Base-by-base conservation (phyloP, 2,329 filamentous ascomycete genomes). In the Penicillium sp. region DNA sequence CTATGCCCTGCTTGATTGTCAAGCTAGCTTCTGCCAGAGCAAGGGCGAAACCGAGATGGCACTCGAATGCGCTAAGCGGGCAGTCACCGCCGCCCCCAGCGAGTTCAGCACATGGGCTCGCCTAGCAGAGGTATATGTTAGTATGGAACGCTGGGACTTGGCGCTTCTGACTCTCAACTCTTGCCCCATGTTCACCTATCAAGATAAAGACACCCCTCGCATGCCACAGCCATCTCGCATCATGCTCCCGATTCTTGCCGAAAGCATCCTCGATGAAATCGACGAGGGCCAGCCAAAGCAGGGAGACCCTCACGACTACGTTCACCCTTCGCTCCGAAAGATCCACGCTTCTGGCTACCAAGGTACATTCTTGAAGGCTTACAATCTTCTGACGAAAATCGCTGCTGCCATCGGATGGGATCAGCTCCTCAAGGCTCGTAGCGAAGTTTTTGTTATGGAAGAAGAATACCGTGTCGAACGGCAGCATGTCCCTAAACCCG, bases 111-210 rank as follows among this genome's bases (percentile, higher is more conserved):
- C 93, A 0, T 99, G 93, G 93, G 92, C 93, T 49, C 81, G 91
- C 49, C 73, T 99, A 55, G 91, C 91, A 2, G 89, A 97, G 67
- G 87, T 97, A 28, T 99, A 99, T 61, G 88, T 97, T 47, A 82
- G 86, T 41, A 82, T 95, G 72, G 93, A 99, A 68, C 89, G 95
- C 66, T 99, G 93, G 90, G 93, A 97, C 65, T 83, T 97, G 59
- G 93, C 93, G 0, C 80, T 99, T 19, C 84, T 95, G 4, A 97
- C 93, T 3, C 79, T 99, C 44, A 99, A 99, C 73, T 99, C 93
- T 14, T 99, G 93, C 70, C 93, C 93, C 8, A 99, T 99, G 93
- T 99, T 99, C 71, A 99, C 93, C 6, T 97, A 99, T 70, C 93
- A 97, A 71, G 93, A 99, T 72, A 97, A 96, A 71, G 93, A 99